Base-by-base conservation (phyloP, 148 eudicot species). In the Rhododendron molle region DNA sequence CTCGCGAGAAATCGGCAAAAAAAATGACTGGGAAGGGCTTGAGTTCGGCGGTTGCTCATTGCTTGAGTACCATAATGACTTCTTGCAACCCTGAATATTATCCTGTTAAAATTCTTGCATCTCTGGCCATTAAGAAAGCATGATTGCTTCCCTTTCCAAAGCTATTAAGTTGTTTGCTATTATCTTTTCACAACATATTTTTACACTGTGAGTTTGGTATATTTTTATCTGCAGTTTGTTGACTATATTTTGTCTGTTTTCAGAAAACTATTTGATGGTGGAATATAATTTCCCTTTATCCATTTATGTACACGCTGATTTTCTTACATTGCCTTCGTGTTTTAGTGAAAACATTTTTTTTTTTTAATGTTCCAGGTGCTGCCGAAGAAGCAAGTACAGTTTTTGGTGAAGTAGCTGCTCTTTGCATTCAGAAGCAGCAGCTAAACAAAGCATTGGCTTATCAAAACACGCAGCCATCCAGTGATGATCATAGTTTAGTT, bases 371-470 rank as follows among this genome's bases (percentile, higher is more conserved):
- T 85, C 81, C 92, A 97, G 99, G 98, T 67, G 94, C 92, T 85
- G 99, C 99, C 65, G 96, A 93, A 86, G 98, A 95, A 84, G 93
- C 98, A 87, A 87, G 92, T 85, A 73, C 89, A 82, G 92, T 93
- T 86, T 97, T 94, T 86, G 94, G 96, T 85, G 98, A 97, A 86
- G 86, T 93, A 78, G 94, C 98, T 92, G 94, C 90, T 86, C 88
- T 90, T 86, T 88, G 93, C 84, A 88, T 95, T 86, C 95, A 92
- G 85, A 93, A 93, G 89, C 96, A 94, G 85, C 92, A 90, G 87
- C 85, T 88, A 86, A 88, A 91, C 82, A 89, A 90, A 81, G 92
- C 88, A 52, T 80, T 89, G 84, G 88, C 88, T 83, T 85, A 91
- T 65, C 91, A 88, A 81, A 90, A 84, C 89, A 65, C 82, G 85